Evolutionary conservation across 2,329 filamentous ascomycete genomes (phyloP), one percentile per base, ranked within the genome.

Genomic region (Arthrinium phaeospermum): DNA sequence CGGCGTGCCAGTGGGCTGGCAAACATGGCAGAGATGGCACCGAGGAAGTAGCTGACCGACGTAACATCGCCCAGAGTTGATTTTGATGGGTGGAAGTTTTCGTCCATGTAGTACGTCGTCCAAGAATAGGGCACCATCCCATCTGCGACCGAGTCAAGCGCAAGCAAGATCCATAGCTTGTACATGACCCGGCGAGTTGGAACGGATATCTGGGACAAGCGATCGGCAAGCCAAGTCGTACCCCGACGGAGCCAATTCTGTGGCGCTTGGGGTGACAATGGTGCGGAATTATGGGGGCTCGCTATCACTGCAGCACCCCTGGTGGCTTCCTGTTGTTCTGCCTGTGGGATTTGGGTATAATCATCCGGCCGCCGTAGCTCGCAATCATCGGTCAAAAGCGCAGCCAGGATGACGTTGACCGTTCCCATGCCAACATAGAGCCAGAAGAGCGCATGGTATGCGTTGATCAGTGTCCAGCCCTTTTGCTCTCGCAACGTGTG

Each of bases 121-220:
- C 90, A 75, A 1, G 88, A 85, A 75, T 88, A 87, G 4, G 90
- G 89, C 4, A 91, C 91, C 79, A 95, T 87, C 1, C 93, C 93
- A 1, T 90, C 92, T 1, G 91, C 92, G 24, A 80, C 76, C 0
- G 77, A 77, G 49, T 80, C 77, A 1, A 80, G 68, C 13, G 72
- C 77, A 64, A 79, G 78, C 7, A 96, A 83, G 10, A 92, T 74
- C 77, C 91, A 92, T 0, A 96, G 84, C 69, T 90, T 89, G 70
- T 88, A 79, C 7, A 93, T 83, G 44, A 91, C 85, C 0, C 82
- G 77, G 8, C 86, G 82, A 22, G 77, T 80, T 44, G 77, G 77
- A 47, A 73, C 78, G 41, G 75, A 77, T 30, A 94, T 89, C 2
- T 87, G 82, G 0, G 90, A 87, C 44, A 92, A 79, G n/a, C 90